Evolutionary conservation across 768 basidiomycete genomes (phyloP), one percentile per base, ranked within the genome.

Genomic region (Suillus lakei): DNA sequence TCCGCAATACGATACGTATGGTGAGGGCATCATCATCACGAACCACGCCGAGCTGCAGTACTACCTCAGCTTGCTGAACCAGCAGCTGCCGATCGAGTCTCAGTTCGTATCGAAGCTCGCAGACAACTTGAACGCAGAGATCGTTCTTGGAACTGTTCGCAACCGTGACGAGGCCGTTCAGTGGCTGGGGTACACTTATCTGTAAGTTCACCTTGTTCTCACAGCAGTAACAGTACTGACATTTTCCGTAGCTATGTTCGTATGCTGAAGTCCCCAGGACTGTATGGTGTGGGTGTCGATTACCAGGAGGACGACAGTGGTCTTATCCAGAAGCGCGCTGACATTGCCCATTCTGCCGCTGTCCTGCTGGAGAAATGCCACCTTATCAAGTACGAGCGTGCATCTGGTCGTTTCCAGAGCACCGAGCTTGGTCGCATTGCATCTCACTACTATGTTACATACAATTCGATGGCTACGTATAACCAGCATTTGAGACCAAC

Each of bases 11-110:
- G 97, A 99, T 76, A 98, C 96, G 0, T 96, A 87, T 70, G 97
- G 98, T 28, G 97, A 99, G 79, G 98, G 98, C 53, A 92, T 98
- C 72, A 98, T 99, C 77, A 99, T 99, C 79, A 99, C 98, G 48
- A 98, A 96, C 74, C 96, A 98, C 72, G 87, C 91, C 2, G 98
- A 99, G 76, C 84, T 99, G 48, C 98, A 99, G 77, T 99, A 98
- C 76, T 99, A 98, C 74, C 84, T 99, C 30, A 93, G 91, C 71
- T 82, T 99, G 78, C 81, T 98, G 82, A 99, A 99, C 73, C 96
- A 98, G 78, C 98, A 99, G 75, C 85, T 99, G 16, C 98, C 98
- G 0, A 99, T 99, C 74, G 98, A 99, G 79, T 90, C 88, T 18
- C 98, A 99, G 79, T 94, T 97, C 67, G 93, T 99, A 34, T 82